A percentile compares a stretch with the other conserved stretches of the same genome.
These are phyloP conservation scores for Prunus padus DNA, from an alignment of 306 rosid species.

Conservation along the genomic window DNA sequence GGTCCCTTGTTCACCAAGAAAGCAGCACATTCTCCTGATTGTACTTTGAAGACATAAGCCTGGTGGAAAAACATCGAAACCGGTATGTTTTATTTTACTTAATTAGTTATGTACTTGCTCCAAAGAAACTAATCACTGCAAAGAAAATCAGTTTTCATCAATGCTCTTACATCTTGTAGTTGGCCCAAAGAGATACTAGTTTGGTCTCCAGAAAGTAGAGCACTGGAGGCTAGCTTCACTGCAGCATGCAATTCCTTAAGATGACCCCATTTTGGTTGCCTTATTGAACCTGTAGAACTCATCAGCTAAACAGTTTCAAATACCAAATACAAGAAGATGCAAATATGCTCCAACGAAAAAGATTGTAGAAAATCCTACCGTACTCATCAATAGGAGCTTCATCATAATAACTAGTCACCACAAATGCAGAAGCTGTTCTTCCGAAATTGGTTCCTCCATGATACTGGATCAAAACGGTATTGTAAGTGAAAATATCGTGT, in stretches of 20 bases:
- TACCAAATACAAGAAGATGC: neutral
- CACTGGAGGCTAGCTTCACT: slow-evolving; percentile 40
- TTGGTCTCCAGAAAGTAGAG: slow-evolving; percentile 29
- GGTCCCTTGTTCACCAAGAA: slow-evolving; percentile 40
- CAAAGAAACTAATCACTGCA: neutral
- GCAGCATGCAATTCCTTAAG: slow-evolving; percentile 69
- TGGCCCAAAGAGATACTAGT: slow-evolving; percentile 24
- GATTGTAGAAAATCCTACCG: slow-evolving; percentile 19
- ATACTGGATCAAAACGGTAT: slow-evolving; percentile 23
- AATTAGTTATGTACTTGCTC: neutral
- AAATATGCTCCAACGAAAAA: neutral
- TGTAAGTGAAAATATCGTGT: neutral
- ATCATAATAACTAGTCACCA: slow-evolving; percentile 36
- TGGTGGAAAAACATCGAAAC: neutral
- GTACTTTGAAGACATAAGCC: slow-evolving; percentile 35
- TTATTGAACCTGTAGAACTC: slow-evolving; percentile 46
- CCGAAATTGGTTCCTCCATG: slow-evolving; percentile 48
- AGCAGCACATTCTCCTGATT: slow-evolving; percentile 43
- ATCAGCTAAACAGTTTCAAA: slow-evolving; percentile 13
- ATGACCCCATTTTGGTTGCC: slow-evolving; percentile 77
- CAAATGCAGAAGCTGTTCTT: slow-evolving; percentile 32
- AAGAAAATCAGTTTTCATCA: neutral
- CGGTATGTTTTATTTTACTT: neutral
- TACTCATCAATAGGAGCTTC: slow-evolving; percentile 42
- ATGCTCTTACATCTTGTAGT: slow-evolving; percentile 27